Percentiles rank a stretch among this genome's conserved stretches.
phyloP scores from a whole-genome alignment of 371 early-diverging fungal species.

The Saksenaea vasiformis region DNA sequence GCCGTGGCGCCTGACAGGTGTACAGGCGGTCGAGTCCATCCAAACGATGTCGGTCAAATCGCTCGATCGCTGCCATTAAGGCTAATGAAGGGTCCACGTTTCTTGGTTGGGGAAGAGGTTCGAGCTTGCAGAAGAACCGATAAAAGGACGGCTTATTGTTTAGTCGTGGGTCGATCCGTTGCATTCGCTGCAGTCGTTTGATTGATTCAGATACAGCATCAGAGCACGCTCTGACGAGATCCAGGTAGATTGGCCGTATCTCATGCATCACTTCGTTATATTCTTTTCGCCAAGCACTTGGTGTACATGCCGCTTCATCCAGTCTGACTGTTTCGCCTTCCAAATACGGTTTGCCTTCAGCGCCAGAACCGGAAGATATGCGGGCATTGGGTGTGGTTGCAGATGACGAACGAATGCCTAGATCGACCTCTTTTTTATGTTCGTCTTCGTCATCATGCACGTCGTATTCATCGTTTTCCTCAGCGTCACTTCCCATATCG shows the following conservation, averaged over 20 bases:
- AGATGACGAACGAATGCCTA: neutral
- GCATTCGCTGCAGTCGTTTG: constrained; percentile 31
- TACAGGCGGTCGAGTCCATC: constrained; percentile 31
- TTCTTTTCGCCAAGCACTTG: constrained; percentile 22
- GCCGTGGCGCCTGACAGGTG: constrained; percentile 28
- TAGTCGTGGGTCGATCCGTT: constrained; percentile 35
- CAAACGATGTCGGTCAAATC: constrained; percentile 37
- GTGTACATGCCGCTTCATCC: neutral
- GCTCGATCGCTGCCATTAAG: constrained; percentile 29
- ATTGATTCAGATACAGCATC: constrained; percentile 31
- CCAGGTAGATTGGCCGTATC: constrained; percentile 31
- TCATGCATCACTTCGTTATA: constrained; percentile 25
- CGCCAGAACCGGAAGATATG: neutral
- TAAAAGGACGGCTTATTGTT: constrained; percentile 35
- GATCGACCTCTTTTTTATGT: neutral
- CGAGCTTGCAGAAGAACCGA: constrained; percentile 15
- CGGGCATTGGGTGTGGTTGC: neutral
- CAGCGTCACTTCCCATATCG: neutral
- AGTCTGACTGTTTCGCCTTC: constrained; percentile 2
- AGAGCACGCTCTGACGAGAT: constrained; percentile 38
- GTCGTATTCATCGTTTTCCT: constrained; percentile 6
- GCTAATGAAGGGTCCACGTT: constrained; percentile 33
- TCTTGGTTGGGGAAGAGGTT: constrained; percentile 12
- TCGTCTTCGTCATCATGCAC: constrained; percentile 15
- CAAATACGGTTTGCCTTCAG: neutral